A percentile compares a stretch with the other conserved stretches of the same genome.
Evolutionary conservation across 108 stramenopile species (phyloP).

Genomic region (Asterionellopsis glacialis): DNA sequence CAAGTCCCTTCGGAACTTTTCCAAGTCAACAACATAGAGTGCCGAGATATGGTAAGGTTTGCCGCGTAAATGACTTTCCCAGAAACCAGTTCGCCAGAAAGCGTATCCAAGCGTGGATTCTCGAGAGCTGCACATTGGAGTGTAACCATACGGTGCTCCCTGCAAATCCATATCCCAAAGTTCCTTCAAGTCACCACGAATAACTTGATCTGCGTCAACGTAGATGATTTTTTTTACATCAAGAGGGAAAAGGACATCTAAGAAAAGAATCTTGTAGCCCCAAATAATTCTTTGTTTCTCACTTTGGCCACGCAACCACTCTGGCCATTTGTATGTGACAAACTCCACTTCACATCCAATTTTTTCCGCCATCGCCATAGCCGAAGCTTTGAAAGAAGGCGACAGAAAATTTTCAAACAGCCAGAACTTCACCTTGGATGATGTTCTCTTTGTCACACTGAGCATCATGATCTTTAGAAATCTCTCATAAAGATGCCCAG

Average conservation of each 20-base stretch:
- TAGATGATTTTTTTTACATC: conserved; percentile 94
- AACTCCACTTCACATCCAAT: conserved; percentile 91
- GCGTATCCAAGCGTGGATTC: conserved; percentile 93
- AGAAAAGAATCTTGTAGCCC: conserved; percentile 99
- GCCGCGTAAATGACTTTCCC: conserved; percentile 87
- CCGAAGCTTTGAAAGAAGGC: conserved; percentile 89
- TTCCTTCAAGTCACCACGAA: conserved; percentile 95
- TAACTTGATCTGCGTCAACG: conserved; percentile 97
- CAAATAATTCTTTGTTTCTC: conserved; percentile 99
- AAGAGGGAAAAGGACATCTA: conserved; percentile 98
- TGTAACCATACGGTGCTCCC: conserved; percentile 91
- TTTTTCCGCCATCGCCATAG: conserved; percentile 67
- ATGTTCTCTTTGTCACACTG: conserved; percentile 91
- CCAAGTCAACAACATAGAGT: conserved; percentile 97
- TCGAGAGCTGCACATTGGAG: conserved; percentile 93
- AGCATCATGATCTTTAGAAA: conserved; percentile 99
- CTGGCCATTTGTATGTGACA: conserved; percentile 98
- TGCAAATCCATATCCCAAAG: conserved; percentile 96
- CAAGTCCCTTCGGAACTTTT: conserved; percentile 73
- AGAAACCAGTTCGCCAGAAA: conserved; percentile 95
- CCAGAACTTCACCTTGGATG: conserved; percentile 97
- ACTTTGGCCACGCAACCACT: conserved; percentile 95
- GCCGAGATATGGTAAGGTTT: conserved; percentile 97
- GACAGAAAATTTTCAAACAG: conserved; percentile 96
- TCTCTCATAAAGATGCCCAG: conserved; percentile 97